These are phyloP conservation scores for Climacium dendroides DNA, from an alignment of 225 moss, liverwort and hornwort genomes.

Conservation along the genomic window DNA sequence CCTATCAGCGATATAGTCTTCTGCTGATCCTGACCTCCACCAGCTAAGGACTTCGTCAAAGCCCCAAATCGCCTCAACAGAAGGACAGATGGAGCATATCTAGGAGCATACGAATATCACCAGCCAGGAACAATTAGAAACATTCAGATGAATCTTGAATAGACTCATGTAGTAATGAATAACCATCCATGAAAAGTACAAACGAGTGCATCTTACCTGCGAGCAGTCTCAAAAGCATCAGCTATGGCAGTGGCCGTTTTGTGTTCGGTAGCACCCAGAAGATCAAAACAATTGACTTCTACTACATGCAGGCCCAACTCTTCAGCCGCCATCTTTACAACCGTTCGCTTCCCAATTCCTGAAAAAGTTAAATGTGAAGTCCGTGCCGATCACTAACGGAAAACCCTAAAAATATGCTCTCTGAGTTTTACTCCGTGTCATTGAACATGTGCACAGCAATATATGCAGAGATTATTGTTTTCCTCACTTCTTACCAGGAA, in stretches of 20 bases:
- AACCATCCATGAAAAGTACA: neutral
- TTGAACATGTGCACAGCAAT: neutral
- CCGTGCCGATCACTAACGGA: neutral
- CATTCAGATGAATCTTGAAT: neutral
- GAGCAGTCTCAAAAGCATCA: slow-evolving; percentile 77
- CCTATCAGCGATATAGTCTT: slow-evolving; percentile 57
- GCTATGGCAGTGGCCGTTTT: slow-evolving; percentile 65
- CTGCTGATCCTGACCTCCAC: slow-evolving; percentile 66
- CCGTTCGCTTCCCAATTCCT: slow-evolving; percentile 86
- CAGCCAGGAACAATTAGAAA: neutral
- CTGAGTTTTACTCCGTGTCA: neutral
- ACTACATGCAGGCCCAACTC: slow-evolving; percentile 81
- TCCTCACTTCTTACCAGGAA: neutral
- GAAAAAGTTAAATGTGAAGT: neutral
- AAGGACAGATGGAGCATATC: slow-evolving; percentile 82
- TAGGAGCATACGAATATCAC: neutral
- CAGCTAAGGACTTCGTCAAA: slow-evolving; percentile 62
- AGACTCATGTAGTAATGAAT: neutral
- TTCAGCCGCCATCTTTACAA: slow-evolving; percentile 69
- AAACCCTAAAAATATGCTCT: neutral
- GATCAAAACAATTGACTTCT: slow-evolving; percentile 86
- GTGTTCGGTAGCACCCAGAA: slow-evolving; percentile 73
- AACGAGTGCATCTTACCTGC: slow-evolving; percentile 33
- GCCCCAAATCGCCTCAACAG: slow-evolving; percentile 72
- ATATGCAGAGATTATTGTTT: neutral